Evolutionary conservation across 2,329 filamentous ascomycete genomes (phyloP).

Genomic region (Fusarium sp.): DNA sequence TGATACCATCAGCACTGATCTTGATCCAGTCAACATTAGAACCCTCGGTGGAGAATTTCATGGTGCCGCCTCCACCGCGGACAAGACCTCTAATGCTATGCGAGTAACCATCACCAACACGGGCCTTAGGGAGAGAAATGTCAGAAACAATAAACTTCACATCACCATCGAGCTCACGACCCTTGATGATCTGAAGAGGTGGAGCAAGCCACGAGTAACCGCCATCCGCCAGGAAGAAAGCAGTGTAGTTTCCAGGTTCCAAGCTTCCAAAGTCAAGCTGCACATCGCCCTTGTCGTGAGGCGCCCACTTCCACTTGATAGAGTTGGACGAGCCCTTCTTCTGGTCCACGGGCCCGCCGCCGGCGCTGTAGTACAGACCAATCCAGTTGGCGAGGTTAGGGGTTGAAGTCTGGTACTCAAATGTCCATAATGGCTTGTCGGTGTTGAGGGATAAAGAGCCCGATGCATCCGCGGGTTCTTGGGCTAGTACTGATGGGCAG

Average conservation of each 20-base stretch:
- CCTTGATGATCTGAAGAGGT: constrained; percentile 45
- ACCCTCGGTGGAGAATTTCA: constrained; percentile 43
- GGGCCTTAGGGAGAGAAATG: constrained; percentile 49
- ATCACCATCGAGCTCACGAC: constrained; percentile 25
- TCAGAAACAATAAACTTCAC: constrained; percentile 44
- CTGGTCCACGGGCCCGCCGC: constrained; percentile 49
- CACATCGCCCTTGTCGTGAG: constrained; percentile 40
- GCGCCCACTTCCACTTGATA: constrained; percentile 48
- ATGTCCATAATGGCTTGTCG: constrained; percentile 42
- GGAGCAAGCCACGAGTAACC: constrained; percentile 50
- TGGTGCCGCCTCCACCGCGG: constrained; percentile 34
- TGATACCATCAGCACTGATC: constrained; percentile 45
- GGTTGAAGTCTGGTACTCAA: constrained; percentile 46
- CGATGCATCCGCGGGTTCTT: not conserved
- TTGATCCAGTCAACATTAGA: constrained; percentile 46
- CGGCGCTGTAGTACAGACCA: constrained; percentile 47
- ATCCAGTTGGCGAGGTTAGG: constrained; percentile 50
- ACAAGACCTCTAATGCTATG: constrained; percentile 48
- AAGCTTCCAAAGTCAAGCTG: constrained; percentile 39
- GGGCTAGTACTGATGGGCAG: constrained; percentile 13
- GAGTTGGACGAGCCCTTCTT: constrained; percentile 41
- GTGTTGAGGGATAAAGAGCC: constrained; percentile 32
- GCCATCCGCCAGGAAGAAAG: constrained; percentile 49
- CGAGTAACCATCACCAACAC: constrained; percentile 46
- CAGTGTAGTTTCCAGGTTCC: constrained; percentile 46